Evolutionary conservation across 441 rosid genomes (phyloP), one percentile per base, ranked within the genome.

Genomic region (Viola pubescens): DNA sequence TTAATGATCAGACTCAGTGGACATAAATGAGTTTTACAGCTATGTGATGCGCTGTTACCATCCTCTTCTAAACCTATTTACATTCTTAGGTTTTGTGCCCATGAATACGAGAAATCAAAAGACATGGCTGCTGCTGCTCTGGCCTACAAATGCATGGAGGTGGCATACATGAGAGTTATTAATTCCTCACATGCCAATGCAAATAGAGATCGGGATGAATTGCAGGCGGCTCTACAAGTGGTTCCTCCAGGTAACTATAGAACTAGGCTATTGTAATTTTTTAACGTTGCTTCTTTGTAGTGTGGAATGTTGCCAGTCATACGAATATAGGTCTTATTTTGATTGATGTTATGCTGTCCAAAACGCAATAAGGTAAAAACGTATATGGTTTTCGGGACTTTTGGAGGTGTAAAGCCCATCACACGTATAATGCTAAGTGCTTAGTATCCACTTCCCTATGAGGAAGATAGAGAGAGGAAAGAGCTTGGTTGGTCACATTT

Each of bases 111-210:
- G 94, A 94, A 82, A 77, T 75, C 74, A 57, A 88, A 84, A 78
- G 91, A 90, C 57, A 81, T 78, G 91, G 97, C 91, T 64, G 78
- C 90, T 66, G 96, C 99, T 76, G 85, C 97, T 53, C 76, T 94
- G 77, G 95, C 97, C 70, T 94, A 94, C 87, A 94, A 94, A 65
- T 90, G 96, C 78, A 81, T 75, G 81, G 97, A 94, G 80, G 89
- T 79, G 64, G 97, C 99, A 14, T 81, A 82, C 76, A 75, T 94
- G 94, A 88, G 92, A 73, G 99, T 91, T 42, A 77, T 90, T 60
- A 80, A 85, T 79, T 74, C 80, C 59, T 82, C 88, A 9, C 76
- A 87, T 74, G 56, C 67, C 64, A 62, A 62, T 68, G 95, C 87
- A 53, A 81, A 61, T 77, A 87, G 85, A 79, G 95, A 82, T 70